Percentiles rank a stretch among this genome's conserved stretches.
Conservation (phyloP, 2,329 filamentous ascomycete genomes). For the Aphanoascus verrucosus region DNA sequence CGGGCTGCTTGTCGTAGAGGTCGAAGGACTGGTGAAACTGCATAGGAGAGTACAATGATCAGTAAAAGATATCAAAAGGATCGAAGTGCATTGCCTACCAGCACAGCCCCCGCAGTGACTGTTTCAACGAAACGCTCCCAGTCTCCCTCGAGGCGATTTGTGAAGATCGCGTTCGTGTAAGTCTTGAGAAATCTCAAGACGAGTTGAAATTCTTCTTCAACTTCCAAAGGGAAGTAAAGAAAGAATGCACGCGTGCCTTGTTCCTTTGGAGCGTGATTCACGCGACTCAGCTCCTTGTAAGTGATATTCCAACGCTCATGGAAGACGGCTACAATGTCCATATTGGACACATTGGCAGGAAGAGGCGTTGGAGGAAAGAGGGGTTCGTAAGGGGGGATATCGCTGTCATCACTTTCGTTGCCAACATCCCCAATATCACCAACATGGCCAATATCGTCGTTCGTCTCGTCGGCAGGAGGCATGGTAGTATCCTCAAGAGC, state of each 20-base stretch:
- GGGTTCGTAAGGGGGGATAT: too few relatives aligned
- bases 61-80: not conserved
- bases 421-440: too few relatives aligned
- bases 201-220: conserved; percentile 21
- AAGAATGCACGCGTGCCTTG: conserved; percentile 24
- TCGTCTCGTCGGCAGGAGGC: not conserved
- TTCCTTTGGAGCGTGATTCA: conserved; percentile 16
- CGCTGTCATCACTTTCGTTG: too few relatives aligned
- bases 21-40: conserved; percentile 31
- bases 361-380: not conserved
- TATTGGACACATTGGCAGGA: not conserved
- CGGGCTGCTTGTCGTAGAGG: conserved; percentile 23
- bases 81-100: conserved; percentile 23
- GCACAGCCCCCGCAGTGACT: conserved; percentile 22
- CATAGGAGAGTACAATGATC: not conserved
- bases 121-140: conserved; percentile 29
- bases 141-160: conserved; percentile 24
- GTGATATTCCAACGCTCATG: conserved; percentile 20
- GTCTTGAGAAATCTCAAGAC: conserved; percentile 21
- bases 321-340: conserved; percentile 14
- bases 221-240: conserved; percentile 25
- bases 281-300: conserved; percentile 21
- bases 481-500: not conserved
- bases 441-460: not conserved
- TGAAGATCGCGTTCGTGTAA: conserved; percentile 22